Conservation (phyloP, 2,329 filamentous ascomycete genomes). For the Colletotrichum sp. region DNA sequence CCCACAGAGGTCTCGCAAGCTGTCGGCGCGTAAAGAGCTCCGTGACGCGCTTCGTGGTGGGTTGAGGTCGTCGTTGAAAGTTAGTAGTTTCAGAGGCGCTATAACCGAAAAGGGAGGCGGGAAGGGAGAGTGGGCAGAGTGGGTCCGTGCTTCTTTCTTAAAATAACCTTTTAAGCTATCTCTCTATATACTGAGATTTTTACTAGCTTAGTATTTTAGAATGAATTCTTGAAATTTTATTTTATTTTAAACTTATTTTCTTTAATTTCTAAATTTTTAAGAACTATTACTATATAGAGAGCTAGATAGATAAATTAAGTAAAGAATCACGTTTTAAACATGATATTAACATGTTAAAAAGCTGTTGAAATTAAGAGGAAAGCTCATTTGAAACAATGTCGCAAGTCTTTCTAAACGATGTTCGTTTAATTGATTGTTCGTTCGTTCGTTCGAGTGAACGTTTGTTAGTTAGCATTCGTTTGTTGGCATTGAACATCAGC, state of each 20-base stretch:
- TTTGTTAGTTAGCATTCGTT: neutral
- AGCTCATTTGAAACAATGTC: neutral
- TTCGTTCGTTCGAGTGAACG: neutral
- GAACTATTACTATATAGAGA: neutral
- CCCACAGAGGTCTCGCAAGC: neutral
- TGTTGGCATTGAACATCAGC: neutral
- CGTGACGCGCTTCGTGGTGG: neutral
- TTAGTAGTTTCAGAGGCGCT: neutral
- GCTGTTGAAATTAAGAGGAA: neutral
- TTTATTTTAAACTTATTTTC: too few species aligned
- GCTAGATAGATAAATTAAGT: neutral
- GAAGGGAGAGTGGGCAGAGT: neutral
- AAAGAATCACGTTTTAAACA: neutral
- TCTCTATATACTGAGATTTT: neutral
- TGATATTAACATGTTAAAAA: neutral
- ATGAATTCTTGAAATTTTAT: too few species aligned
- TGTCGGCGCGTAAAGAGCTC: neutral
- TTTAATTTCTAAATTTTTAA: neutral
- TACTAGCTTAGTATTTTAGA: neutral
- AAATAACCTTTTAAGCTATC: neutral
- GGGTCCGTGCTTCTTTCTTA: neutral
- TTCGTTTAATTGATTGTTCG: neutral
- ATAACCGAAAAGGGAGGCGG: neutral
- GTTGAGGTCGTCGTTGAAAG: neutral
- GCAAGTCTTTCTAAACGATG: neutral